phyloP scores from a whole-genome alignment of 2,329 filamentous ascomycete genomes.

The Curvularia eragrostidis region DNA sequence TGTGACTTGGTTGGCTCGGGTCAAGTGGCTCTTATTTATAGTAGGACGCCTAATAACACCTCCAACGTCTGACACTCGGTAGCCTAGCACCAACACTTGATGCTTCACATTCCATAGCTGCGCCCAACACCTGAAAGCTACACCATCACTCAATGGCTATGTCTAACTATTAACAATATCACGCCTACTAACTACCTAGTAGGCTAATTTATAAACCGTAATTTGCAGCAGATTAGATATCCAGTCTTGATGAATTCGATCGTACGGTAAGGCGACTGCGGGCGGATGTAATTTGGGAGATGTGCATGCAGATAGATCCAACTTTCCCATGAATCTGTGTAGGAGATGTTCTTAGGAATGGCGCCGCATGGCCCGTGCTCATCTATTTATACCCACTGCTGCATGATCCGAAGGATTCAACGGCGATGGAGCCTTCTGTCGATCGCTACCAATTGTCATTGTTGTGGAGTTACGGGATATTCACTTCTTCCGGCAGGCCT shows the following conservation, averaged over 20 bases:
- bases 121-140: too few species aligned
- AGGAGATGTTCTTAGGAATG: not conserved
- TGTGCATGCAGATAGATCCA: not conserved
- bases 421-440: not conserved
- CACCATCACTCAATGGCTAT: too few species aligned
- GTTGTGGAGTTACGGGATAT: not conserved
- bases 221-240: not conserved
- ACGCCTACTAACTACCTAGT: not conserved
- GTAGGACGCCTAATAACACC: too few species aligned
- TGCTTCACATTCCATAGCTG: not conserved
- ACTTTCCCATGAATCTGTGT: not conserved
- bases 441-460: too few species aligned
- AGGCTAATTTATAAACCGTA: not conserved
- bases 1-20: too few species aligned
- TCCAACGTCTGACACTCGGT: too few species aligned
- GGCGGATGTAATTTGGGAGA: not conserved
- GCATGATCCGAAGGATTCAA: not conserved
- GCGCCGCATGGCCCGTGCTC: not conserved
- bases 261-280: too few species aligned
- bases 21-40: too few species aligned
- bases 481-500: not conserved
- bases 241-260: too few species aligned
- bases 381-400: not conserved
- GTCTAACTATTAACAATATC: too few species aligned
- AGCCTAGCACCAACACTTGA: not conserved